Evolutionary conservation across 2,329 filamentous ascomycete species (phyloP).

Genomic region (Tolypocladium tropicale): DNA sequence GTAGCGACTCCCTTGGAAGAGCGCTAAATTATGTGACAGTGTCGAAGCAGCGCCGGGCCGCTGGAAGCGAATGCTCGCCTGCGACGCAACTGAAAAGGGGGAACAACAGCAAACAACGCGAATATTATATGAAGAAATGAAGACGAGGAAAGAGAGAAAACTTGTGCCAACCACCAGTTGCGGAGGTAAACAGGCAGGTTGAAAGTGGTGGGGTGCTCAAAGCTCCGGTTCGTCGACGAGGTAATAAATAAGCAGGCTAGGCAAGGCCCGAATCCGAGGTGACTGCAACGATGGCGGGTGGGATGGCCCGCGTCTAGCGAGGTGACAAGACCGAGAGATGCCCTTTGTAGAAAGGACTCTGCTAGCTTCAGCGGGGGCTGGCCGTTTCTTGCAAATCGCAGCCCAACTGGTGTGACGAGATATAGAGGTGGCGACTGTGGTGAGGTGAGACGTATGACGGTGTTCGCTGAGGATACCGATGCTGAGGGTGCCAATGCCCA

Average conservation of each 20-base stretch:
- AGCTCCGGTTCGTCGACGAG: neutral
- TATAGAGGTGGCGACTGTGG: neutral
- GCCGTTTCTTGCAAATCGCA: neutral
- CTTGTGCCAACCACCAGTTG: neutral
- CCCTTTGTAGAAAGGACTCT: slow-evolving; percentile 2
- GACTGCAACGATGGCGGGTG: neutral
- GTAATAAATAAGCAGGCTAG: neutral
- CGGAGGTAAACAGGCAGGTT: neutral
- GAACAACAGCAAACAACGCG: neutral
- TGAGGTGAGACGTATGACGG: neutral
- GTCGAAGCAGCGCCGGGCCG: neutral
- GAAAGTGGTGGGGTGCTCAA: neutral
- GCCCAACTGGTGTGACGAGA: neutral
- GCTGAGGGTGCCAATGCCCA: neutral
- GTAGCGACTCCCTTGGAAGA: neutral
- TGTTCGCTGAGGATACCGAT: neutral
- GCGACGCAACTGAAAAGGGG: neutral
- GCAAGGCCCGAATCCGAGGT: slow-evolving; percentile 1
- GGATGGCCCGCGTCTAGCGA: slow-evolving; percentile 5
- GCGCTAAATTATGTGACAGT: neutral
- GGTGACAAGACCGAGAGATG: slow-evolving; percentile 5
- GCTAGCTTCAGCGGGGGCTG: slow-evolving; percentile 1
- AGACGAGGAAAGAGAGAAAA: neutral
- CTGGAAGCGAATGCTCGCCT: neutral
- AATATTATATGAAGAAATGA: neutral